These are phyloP conservation scores for Termitomyces sp. DNA, from an alignment of 768 basidiomycete genomes.

Conservation along the genomic window DNA sequence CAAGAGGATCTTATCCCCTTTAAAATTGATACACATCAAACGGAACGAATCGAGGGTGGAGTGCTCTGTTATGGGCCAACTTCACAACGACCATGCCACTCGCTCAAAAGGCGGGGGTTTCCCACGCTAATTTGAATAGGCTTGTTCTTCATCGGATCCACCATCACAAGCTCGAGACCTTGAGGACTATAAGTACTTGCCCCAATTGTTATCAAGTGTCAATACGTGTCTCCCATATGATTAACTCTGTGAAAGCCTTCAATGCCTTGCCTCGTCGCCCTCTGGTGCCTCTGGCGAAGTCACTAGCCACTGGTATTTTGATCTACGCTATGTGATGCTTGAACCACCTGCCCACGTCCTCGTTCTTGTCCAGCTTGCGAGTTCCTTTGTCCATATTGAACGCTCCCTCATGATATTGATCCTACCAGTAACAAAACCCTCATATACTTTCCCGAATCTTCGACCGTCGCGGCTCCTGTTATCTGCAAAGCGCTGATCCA, in stretches of 20 bases:
- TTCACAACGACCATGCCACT: too few species aligned
- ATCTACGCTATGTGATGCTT: constrained; percentile 27
- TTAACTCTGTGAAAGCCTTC: constrained; percentile 15
- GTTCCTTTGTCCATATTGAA: constrained; percentile 18
- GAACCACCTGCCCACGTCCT: constrained; percentile 27
- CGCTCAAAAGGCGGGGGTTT: too few species aligned
- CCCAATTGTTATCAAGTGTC: background rate
- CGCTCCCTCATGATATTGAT: constrained; percentile 1
- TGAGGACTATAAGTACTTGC: background rate
- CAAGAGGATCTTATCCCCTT: background rate
- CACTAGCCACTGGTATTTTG: constrained; percentile 29
- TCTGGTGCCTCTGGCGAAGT: constrained; percentile 15
- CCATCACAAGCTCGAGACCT: background rate
- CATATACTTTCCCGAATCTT: constrained; percentile 27
- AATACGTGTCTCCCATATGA: background rate
- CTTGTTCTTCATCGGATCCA: background rate
- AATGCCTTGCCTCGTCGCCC: constrained; percentile 17
- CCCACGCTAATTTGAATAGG: background rate
- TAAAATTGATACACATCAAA: too few species aligned
- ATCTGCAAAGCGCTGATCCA: constrained; percentile 23
- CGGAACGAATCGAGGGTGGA: background rate
- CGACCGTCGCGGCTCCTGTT: constrained; percentile 23
- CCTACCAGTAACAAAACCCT: constrained; percentile 5
- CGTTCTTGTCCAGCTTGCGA: constrained; percentile 23
- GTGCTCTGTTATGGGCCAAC: too few species aligned